Conservation (phyloP, 495 filamentous ascomycete species). For the Echria macrotheca region DNA sequence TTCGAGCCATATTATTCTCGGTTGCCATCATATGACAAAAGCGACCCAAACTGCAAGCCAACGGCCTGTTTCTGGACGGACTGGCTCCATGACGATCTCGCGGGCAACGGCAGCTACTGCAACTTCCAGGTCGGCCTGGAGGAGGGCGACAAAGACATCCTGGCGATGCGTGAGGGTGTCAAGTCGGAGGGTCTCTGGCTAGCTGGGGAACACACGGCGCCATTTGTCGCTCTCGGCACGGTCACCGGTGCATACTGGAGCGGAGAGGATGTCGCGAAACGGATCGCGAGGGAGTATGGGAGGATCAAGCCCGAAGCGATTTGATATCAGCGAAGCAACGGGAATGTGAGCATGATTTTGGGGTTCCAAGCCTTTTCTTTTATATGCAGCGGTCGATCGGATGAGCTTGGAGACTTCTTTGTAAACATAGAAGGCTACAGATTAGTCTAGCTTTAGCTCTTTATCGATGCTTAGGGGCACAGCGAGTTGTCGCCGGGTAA, state of each 20-base stretch:
- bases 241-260: constrained; percentile 90
- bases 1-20: constrained; percentile 73
- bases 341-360: too few relatives aligned
- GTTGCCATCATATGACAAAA: constrained; percentile 57
- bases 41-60: constrained; percentile 55
- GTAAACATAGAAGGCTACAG: too few relatives aligned
- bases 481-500: too few relatives aligned
- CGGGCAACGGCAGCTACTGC: constrained; percentile 83
- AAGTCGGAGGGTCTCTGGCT: constrained; percentile 74
- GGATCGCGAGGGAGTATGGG: constrained; percentile 45
- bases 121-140: constrained; percentile 80
- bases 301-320: neutral
- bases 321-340: too few relatives aligned
- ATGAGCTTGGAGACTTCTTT: too few relatives aligned
- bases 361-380: too few relatives aligned
- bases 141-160: constrained; percentile 68
- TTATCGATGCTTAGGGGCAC: too few relatives aligned
- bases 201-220: constrained; percentile 90
- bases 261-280: constrained; percentile 69
- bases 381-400: too few relatives aligned
- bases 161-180: constrained; percentile 64
- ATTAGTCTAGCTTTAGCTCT: too few relatives aligned
- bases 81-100: constrained; percentile 78
- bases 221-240: constrained; percentile 82
- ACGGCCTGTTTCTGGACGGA: constrained; percentile 59